These are phyloP conservation scores for Serpula lacrymans DNA, from an alignment of 768 basidiomycete genomes.

Conservation along the genomic window DNA sequence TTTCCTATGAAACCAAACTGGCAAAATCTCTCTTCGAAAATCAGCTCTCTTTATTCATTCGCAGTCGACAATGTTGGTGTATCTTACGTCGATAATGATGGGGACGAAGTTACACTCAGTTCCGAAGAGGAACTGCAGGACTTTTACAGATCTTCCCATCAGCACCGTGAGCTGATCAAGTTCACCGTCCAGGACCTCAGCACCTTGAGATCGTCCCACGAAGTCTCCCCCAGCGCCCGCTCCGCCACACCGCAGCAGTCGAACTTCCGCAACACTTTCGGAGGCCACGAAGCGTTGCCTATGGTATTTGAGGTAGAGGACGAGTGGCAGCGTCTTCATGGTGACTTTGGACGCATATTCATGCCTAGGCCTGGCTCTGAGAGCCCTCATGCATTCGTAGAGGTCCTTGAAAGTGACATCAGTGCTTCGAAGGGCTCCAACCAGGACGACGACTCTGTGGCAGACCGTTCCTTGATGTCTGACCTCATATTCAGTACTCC, in stretches of 20 bases:
- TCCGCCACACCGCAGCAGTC: conserved; percentile 29
- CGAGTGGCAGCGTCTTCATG: conserved; percentile 62
- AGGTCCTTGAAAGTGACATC: conserved; percentile 45
- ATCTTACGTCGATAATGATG: conserved; percentile 69
- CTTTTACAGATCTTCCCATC: conserved; percentile 44
- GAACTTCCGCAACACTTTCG: conserved; percentile 61
- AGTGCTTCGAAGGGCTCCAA: conserved; percentile 27
- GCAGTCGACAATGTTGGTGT: conserved; percentile 58
- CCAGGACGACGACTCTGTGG: conserved; percentile 26
- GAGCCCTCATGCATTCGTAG: conserved; percentile 63
- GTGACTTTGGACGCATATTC: conserved; percentile 39
- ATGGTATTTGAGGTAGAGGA: conserved; percentile 48
- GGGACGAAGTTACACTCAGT: conserved; percentile 74
- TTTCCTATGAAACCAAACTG: conserved; percentile 56
- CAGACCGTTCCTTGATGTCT: conserved; percentile 29
- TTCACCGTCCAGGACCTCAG: conserved; percentile 62
- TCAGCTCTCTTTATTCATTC: conserved; percentile 53
- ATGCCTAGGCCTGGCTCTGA: conserved; percentile 28
- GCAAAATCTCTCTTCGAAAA: conserved; percentile 51
- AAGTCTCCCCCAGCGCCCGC: conserved; percentile 29
- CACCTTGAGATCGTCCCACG: conserved; percentile 28
- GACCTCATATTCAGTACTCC: conserved; percentile 15
- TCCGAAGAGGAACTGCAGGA: conserved; percentile 77
- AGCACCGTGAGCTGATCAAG: conserved; percentile 39
- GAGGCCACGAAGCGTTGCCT: conserved; percentile 42